Base-by-base conservation (phyloP, 2,329 filamentous ascomycete genomes). In the Acephala macrosclerotiorum region DNA sequence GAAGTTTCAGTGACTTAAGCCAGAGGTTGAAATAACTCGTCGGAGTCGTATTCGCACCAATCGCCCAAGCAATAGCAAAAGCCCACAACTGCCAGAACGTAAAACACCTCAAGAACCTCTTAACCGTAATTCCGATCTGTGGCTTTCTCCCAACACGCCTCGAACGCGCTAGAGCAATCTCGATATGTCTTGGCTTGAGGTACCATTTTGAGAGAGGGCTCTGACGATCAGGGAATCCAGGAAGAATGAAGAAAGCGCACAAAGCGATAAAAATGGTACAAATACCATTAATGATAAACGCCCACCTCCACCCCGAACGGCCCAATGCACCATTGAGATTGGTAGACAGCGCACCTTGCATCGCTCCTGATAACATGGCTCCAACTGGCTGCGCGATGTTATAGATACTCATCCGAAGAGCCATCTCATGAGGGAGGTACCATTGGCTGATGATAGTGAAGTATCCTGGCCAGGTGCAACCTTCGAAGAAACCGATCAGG, bases 381-480 rank as follows among this genome's bases (percentile, higher is more conserved):
- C 57, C 57, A 22, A 45, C 36, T 14, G 57, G 57, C 25, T 59
- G 57, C 1, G 57, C 57, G 29, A 59, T 59, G 38, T 59, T 59
- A 36, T 59, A 59, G 9, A 59, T 22, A n/a, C 36, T 45, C 57
- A 59, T 59, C 3, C 57, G 57, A 2, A 59, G 22, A 11, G 57
- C 57, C 36, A 59, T 45, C 22, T 59, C 57, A 45, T 59, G 57
- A 3, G 57, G 57, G 3, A 59, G 38, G 29, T 59, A 59, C 57
- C 57, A 59, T 59, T 59, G 57, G 22, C 57, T 59, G 36, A 59
- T 45, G 16, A 59, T 38, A 6, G 57, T 59, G 36, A 45, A 59
- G 18, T 59, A 59, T 4, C 57, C 57, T 2, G 57, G 57, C 57
- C 57, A 59, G 6, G 57, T 59, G 29, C 36, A 45, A 16, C 57